Evolutionary conservation across 2,329 filamentous ascomycete species (phyloP), one percentile per base, ranked within the genome.

Genomic region (Venturia nashicola): DNA sequence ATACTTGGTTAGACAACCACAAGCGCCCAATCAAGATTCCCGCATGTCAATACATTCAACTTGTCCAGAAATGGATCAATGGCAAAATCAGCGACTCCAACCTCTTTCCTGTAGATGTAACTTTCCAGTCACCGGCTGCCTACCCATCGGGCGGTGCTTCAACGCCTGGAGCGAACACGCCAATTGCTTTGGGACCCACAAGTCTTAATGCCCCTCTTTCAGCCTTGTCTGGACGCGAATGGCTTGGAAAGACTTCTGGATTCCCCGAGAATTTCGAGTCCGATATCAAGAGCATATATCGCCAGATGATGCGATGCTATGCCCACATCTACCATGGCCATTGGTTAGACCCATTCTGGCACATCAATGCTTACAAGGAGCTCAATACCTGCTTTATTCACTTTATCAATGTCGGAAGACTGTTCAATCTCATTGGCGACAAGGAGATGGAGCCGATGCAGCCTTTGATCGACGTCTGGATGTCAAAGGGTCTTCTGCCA

Each of bases 11-110:
- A 63, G 95, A 97, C 76, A 87, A 87, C 68, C 87, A 90, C 70
- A 86, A 88, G 69, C 87, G 91, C 72, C 91, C 93, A 12, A 91
- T 96, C 68, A 93, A 96, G 76, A 88, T 97, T 51, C 91, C 93
- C 3, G 93, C 93, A 7, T 87, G 87, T 67, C 91, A 95, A 75
- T 97, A 97, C 78, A 94, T 97, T 78, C 91, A 90, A 68, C 85
- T 96, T 34, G 95, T 97, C 74, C 92, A 97, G 77, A 90, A 93
- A 72, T 97, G 93, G 92, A 96, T 97, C 73, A 89, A 90, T 39
- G 91, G 91, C 77, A 97, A 97, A 78, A 91, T 96, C 68, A 90
- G 94, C 70, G 92, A 97, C 74, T 86, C 86, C 61, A 83, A 84
- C 72, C 90, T 96, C 76, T 97, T 97, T 77, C 93, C 93, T 6